Evolutionary conservation across 768 basidiomycete species (phyloP).

Genomic region (Galerina sulciceps): DNA sequence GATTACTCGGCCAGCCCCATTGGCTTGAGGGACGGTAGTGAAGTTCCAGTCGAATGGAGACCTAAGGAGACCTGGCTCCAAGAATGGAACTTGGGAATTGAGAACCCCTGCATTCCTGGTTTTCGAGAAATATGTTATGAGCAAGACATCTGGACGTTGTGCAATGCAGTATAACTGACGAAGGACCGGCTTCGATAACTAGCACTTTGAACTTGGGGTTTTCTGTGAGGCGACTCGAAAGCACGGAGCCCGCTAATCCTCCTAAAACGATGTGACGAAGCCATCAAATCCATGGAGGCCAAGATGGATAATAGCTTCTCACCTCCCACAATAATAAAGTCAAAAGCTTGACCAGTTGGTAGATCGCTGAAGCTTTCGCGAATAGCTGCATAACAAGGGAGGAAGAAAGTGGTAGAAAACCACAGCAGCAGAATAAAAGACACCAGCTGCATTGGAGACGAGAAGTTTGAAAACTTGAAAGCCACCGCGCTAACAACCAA

Average conservation of each 20-base stretch:
- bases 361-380: neutral
- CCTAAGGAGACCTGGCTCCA: neutral
- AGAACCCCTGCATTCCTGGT: slow-evolving; percentile 4
- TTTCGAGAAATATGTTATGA: neutral
- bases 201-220: neutral
- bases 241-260: neutral
- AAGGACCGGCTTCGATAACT: slow-evolving; percentile 5
- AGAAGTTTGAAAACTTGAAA: too few relatives aligned
- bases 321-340: neutral
- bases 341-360: neutral
- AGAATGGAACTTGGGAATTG: neutral
- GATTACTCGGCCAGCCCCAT: too few relatives aligned
- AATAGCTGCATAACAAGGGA: neutral
- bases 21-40: neutral
- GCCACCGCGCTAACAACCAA: too few relatives aligned
- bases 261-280: neutral
- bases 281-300: too few relatives aligned
- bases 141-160: too few relatives aligned
- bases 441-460: too few relatives aligned
- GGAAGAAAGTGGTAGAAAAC: neutral
- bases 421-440: neutral
- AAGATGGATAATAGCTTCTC: neutral
- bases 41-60: slow-evolving; percentile 5
- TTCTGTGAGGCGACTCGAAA: neutral
- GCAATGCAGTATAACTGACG: neutral